Percentiles rank a stretch among this genome's conserved stretches.
These are phyloP conservation scores for Psilocybe azurescens DNA, from an alignment of 768 basidiomycete species.

Conservation along the genomic window DNA sequence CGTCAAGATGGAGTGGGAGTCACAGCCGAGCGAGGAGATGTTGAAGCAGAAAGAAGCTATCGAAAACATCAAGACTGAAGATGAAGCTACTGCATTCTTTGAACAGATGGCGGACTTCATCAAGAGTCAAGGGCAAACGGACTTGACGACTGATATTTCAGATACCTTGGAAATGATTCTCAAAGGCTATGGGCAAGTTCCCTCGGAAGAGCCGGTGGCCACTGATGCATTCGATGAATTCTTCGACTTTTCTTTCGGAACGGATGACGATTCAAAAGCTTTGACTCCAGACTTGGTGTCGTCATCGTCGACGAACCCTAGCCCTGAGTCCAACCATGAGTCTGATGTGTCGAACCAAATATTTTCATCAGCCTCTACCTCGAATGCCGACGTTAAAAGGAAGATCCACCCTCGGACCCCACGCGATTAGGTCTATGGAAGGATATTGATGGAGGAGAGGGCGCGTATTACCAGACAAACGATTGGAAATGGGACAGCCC, in stretches of 20 bases:
- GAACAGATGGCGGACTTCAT: slow-evolving; percentile 69
- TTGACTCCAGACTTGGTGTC: slow-evolving; percentile 75
- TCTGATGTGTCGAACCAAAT: slow-evolving; percentile 54
- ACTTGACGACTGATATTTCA: slow-evolving; percentile 53
- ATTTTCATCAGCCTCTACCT: slow-evolving; percentile 38
- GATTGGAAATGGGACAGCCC: slow-evolving; percentile 78
- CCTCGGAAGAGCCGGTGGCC: slow-evolving; percentile 41
- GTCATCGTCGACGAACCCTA: slow-evolving; percentile 76
- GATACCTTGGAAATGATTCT: slow-evolving; percentile 68
- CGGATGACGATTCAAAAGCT: slow-evolving; percentile 67
- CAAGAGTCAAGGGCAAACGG: slow-evolving; percentile 53
- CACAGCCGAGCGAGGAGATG: slow-evolving; percentile 56
- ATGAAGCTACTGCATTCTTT: slow-evolving; percentile 67
- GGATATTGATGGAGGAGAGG: slow-evolving; percentile 80
- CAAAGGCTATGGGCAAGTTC: slow-evolving; percentile 50
- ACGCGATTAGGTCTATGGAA: slow-evolving; percentile 65
- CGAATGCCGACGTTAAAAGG: slow-evolving; percentile 53
- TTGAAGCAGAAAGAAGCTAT: slow-evolving; percentile 45
- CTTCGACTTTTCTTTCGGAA: slow-evolving; percentile 72
- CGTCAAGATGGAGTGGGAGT: slow-evolving; percentile 74
- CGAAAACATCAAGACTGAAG: slow-evolving; percentile 65
- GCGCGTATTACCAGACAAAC: slow-evolving; percentile 63
- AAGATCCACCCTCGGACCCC: slow-evolving; percentile 55
- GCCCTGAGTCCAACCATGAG: slow-evolving; percentile 77
- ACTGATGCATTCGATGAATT: slow-evolving; percentile 62